Conservation (phyloP, 805 yeast genomes). For the Candida silvicultrix region DNA sequence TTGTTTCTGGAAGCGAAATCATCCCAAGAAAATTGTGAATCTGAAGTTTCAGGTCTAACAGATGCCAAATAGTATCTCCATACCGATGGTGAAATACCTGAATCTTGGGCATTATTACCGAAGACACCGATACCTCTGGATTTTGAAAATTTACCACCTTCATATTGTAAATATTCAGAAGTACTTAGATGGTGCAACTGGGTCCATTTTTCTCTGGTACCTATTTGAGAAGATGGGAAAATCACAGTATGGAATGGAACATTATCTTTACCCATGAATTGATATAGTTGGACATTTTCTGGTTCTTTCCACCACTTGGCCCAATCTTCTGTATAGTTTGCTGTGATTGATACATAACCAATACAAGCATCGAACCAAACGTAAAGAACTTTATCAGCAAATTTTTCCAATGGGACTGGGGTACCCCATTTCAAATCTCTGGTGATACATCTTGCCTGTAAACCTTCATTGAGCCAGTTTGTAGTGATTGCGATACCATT, state of each 20-base stretch:
- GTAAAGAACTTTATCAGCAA: constrained; percentile 83
- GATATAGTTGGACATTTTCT: constrained; percentile 82
- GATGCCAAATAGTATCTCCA: constrained; percentile 96
- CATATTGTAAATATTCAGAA: constrained; percentile 95
- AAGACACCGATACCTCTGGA: constrained; percentile 98
- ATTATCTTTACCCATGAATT: constrained; percentile 99
- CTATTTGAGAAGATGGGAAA: constrained; percentile 89
- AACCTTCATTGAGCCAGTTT: constrained; percentile 91
- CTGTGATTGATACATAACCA: constrained; percentile 95
- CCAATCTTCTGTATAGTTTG: constrained; percentile 81
- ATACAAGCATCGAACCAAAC: constrained; percentile 99
- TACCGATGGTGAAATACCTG: constrained; percentile 85
- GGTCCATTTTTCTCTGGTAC: constrained; percentile 88
- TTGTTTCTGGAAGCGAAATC: constrained; percentile 94
- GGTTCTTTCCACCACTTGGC: constrained; percentile 91
- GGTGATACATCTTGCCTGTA: constrained; percentile 91
- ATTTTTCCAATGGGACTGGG: constrained; percentile 88
- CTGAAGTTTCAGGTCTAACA: constrained; percentile 92
- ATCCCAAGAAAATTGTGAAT: constrained; percentile 95
- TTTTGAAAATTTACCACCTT: constrained; percentile 96
- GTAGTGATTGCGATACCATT: constrained; percentile 85
- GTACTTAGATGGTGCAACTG: constrained; percentile 85
- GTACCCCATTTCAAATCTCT: constrained; percentile 98
- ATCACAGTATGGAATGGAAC: constrained; percentile 98
- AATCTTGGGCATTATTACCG: constrained; percentile 94